Conservation (phyloP, 345 rosid species). For the Kandelia obovata region DNA sequence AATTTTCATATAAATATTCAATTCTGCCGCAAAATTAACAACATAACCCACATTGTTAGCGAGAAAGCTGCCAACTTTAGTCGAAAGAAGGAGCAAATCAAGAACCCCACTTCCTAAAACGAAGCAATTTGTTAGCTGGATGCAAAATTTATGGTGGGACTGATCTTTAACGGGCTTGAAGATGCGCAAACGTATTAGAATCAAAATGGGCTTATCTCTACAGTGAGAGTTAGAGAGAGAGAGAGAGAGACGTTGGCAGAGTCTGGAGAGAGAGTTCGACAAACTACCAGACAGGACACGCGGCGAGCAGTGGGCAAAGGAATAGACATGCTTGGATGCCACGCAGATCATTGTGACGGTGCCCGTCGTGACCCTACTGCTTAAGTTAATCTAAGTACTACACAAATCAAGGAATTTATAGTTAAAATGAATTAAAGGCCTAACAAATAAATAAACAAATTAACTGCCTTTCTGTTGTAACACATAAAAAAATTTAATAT, state of each 20-base stretch:
- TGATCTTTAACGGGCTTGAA: neutral
- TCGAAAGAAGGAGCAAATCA: neutral
- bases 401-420: too few species aligned
- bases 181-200: neutral
- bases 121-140: neutral
- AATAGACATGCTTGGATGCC: neutral
- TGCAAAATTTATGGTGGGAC: neutral
- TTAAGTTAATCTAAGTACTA: too few species aligned
- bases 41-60: neutral
- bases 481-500: too few species aligned
- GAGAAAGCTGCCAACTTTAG: neutral
- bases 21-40: neutral
- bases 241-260: neutral
- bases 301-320: neutral
- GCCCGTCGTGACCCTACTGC: neutral
- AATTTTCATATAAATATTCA: neutral
- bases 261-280: too few species aligned
- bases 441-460: too few species aligned
- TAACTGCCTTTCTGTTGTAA: too few species aligned
- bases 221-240: conserved; percentile 14
- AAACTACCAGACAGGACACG: neutral
- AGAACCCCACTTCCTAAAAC: neutral
- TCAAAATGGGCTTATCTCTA: neutral
- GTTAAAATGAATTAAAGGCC: too few species aligned
- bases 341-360: neutral